A percentile compares a stretch with the other conserved stretches of the same genome.
Evolutionary conservation across 1,284 basidiomycete species (phyloP).

Genomic region (Cronartium quercuum): DNA sequence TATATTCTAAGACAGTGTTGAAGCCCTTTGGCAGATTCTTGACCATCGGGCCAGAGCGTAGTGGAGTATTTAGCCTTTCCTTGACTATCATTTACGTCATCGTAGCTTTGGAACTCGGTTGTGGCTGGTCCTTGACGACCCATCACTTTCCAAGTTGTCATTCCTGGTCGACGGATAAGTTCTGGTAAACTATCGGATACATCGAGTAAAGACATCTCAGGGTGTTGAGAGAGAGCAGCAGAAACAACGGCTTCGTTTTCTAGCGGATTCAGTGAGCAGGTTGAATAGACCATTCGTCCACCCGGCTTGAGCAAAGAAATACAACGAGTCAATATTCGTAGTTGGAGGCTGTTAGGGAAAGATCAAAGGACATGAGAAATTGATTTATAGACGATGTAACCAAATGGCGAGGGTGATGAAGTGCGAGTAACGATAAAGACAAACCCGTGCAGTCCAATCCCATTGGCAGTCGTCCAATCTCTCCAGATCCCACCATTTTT

Average conservation of each 20-base stretch:
- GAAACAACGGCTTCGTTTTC: conserved; percentile 97
- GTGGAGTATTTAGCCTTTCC: conserved; percentile 59
- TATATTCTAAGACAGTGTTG: conserved; percentile 75
- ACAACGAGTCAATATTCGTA: conserved; percentile 82
- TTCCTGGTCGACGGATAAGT: conserved; percentile 67
- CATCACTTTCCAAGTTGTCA: conserved; percentile 65
- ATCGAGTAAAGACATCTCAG: conserved; percentile 74
- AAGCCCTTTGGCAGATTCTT: conserved; percentile 60
- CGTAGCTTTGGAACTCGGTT: not conserved
- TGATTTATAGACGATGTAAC: not conserved
- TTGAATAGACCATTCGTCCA: conserved; percentile 93
- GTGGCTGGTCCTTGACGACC: conserved; percentile 2
- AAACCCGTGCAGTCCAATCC: conserved; percentile 79
- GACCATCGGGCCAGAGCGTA: conserved; percentile 73
- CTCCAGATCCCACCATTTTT: conserved; percentile 97
- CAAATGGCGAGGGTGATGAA: not conserved
- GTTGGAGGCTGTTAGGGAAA: conserved; percentile 62
- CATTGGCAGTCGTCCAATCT: conserved; percentile 79
- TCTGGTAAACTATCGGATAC: conserved; percentile 65
- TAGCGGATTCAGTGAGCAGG: conserved; percentile 92
- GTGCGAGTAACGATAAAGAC: conserved; percentile 44
- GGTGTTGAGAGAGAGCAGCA: conserved; percentile 66
- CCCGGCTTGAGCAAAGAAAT: conserved; percentile 81
- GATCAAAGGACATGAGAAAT: conserved; percentile 16
- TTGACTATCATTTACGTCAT: conserved; percentile 52